phyloP scores from a whole-genome alignment of 345 rosid genomes.

The Corchorus capsularis region DNA sequence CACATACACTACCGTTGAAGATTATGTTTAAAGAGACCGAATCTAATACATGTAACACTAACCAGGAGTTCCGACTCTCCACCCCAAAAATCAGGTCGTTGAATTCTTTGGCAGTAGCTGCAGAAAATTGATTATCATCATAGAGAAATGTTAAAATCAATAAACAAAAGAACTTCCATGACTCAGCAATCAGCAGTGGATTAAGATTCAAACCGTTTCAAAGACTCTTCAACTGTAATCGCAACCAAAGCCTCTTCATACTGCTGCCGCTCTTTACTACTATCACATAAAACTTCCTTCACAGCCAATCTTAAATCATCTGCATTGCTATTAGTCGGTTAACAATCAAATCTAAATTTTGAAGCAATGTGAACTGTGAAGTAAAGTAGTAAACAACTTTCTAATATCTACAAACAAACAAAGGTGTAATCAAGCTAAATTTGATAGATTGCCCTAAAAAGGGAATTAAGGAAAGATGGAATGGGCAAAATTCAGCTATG shows the following conservation, averaged over 20 bases:
- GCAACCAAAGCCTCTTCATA: slow-evolving; percentile 80
- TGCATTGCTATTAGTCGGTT: slow-evolving; percentile 29
- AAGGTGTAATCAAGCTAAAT: not conserved
- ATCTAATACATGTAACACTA: slow-evolving; percentile 30
- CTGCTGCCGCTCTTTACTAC: slow-evolving; percentile 52
- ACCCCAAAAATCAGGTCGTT: slow-evolving; percentile 83
- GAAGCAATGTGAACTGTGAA: not conserved
- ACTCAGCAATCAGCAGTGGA: not conserved
- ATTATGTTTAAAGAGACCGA: not conserved
- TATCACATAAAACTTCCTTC: slow-evolving; percentile 79
- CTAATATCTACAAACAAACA: not conserved
- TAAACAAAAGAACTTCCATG: slow-evolving; percentile 8
- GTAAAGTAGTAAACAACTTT: not conserved
- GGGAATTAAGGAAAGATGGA: not conserved
- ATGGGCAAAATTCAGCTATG: not conserved
- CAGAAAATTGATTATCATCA: slow-evolving; percentile 17
- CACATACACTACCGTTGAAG: not conserved
- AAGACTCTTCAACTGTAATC: slow-evolving; percentile 77
- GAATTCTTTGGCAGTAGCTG: slow-evolving; percentile 82
- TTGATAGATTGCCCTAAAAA: not conserved
- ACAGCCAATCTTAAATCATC: slow-evolving; percentile 89
- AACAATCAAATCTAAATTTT: slow-evolving; percentile 10
- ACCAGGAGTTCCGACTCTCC: slow-evolving; percentile 96
- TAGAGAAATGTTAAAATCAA: not conserved
- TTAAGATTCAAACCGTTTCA: slow-evolving; percentile 56